These are phyloP conservation scores for Penicillium nucicola DNA, from an alignment of 495 filamentous ascomycete species.

Conservation along the genomic window DNA sequence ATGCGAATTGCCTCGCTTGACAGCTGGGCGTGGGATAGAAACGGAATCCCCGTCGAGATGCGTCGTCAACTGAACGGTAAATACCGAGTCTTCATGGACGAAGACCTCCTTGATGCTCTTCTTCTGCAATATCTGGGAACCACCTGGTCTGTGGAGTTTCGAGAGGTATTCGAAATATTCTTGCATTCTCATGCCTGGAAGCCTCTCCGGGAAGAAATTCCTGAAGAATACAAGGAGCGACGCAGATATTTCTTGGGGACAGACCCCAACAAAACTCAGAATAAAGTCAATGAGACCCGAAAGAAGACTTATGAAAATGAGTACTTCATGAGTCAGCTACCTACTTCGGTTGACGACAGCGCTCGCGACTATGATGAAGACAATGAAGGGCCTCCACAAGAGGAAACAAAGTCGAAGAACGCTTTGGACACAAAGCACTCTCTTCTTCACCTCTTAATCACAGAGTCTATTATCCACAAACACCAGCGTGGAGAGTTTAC, in stretches of 20 bases:
- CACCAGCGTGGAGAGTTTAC: constrained; percentile 57
- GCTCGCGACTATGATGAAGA: constrained; percentile 33
- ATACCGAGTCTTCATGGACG: constrained; percentile 62
- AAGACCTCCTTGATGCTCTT: constrained; percentile 63
- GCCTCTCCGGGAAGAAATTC: constrained; percentile 31
- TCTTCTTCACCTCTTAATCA: constrained; percentile 58
- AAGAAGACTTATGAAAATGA: constrained; percentile 38
- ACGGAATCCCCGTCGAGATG: constrained; percentile 55
- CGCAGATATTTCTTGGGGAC: constrained; percentile 47
- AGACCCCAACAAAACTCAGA: constrained; percentile 1
- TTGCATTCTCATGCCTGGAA: constrained; percentile 38
- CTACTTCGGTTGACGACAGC: constrained; percentile 20
- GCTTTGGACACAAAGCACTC: constrained; percentile 56
- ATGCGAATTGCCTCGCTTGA: constrained; percentile 59
- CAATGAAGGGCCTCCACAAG: background rate
- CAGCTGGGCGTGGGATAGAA: constrained; percentile 58
- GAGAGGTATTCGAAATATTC: constrained; percentile 33
- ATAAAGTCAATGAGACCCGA: constrained; percentile 31
- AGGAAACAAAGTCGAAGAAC: constrained; percentile 20
- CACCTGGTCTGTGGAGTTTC: constrained; percentile 57
- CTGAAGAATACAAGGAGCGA: constrained; percentile 41
- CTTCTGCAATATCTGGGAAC: constrained; percentile 64
- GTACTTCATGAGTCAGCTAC: constrained; percentile 57
- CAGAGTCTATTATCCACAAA: constrained; percentile 60
- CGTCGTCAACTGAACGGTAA: constrained; percentile 60